A percentile compares a stretch with the other conserved stretches of the same genome.
These are phyloP conservation scores for Blastobotrys parvus DNA, from an alignment of 805 yeast genomes.

Conservation along the genomic window DNA sequence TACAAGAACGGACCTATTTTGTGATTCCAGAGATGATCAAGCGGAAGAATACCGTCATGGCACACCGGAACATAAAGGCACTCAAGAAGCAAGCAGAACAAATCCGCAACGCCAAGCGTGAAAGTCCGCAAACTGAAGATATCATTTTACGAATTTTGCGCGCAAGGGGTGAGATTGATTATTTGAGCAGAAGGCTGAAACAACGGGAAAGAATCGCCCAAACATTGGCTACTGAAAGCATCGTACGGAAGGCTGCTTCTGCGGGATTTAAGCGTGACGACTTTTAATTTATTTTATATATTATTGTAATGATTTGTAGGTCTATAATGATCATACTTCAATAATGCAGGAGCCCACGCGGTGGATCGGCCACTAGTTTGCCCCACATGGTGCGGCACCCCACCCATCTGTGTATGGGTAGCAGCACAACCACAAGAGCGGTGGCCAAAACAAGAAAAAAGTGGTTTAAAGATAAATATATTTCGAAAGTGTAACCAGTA, in stretches of 20 bases:
- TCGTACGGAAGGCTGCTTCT: conserved; percentile 17
- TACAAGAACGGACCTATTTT: conserved; percentile 42
- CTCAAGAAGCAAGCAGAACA: conserved; percentile 42
- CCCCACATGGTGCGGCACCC: too few species aligned
- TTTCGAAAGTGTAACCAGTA: too few species aligned
- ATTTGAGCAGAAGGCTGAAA: conserved; percentile 50
- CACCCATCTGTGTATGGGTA: too few species aligned
- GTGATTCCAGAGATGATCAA: conserved; percentile 39
- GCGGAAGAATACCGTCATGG: conserved; percentile 59
- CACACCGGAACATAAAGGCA: conserved; percentile 56
- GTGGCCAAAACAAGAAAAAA: too few species aligned
- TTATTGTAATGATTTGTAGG: neutral
- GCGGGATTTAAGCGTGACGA: conserved; percentile 8
- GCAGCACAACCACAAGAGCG: too few species aligned
- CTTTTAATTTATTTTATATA: conserved; percentile 1
- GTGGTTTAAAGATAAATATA: too few species aligned
- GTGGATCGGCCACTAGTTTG: neutral
- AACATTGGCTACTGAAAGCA: conserved; percentile 45
- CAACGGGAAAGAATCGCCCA: conserved; percentile 54
- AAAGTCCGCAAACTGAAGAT: conserved; percentile 49
- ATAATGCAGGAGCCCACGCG: neutral
- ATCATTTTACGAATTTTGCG: conserved; percentile 63
- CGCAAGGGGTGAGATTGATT: conserved; percentile 52
- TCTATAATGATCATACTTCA: neutral
- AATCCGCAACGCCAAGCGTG: conserved; percentile 37